Evolutionary conservation across 768 basidiomycete genomes (phyloP).

Genomic region (Podaxis pistillaris): DNA sequence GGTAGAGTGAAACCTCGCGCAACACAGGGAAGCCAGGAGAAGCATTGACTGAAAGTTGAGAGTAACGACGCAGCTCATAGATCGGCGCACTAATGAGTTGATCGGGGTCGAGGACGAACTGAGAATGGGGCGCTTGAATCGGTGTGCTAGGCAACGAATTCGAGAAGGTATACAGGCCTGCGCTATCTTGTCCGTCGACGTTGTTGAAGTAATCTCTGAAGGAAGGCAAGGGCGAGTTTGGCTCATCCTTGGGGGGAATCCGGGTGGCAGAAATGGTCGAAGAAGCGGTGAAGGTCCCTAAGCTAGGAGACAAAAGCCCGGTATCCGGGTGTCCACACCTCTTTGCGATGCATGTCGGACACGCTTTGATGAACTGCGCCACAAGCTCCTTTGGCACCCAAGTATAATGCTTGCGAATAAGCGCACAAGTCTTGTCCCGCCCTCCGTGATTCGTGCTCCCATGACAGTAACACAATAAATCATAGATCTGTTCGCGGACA

Average conservation of each 20-base stretch:
- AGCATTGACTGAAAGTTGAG: constrained; percentile 12
- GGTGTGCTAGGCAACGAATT: constrained; percentile 8
- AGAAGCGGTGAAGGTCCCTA: not conserved
- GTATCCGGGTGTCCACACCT: constrained; percentile 33
- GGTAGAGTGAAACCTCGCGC: constrained; percentile 46
- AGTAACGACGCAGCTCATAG: constrained; percentile 2
- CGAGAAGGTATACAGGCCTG: not conserved
- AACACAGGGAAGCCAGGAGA: constrained; percentile 34
- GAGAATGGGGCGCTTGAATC: constrained; percentile 10
- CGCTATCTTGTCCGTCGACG: constrained; percentile 15
- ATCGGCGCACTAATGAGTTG: constrained; percentile 1
- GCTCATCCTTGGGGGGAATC: not conserved
- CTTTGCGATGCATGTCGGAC: constrained; percentile 68
- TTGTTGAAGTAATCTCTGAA: constrained; percentile 23
- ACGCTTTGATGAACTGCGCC: constrained; percentile 72
- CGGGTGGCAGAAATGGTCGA: not conserved
- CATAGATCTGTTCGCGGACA: constrained; percentile 75
- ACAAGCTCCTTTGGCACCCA: constrained; percentile 87
- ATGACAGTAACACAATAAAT: constrained; percentile 74
- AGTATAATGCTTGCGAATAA: constrained; percentile 68
- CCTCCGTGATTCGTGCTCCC: constrained; percentile 66
- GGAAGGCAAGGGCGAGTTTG: constrained; percentile 19
- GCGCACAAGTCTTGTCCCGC: constrained; percentile 72
- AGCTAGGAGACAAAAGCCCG: not conserved
- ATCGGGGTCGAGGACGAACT: not conserved